Evolutionary conservation across 2,329 filamentous ascomycete genomes (phyloP).

Genomic region (Didymella pomorum): DNA sequence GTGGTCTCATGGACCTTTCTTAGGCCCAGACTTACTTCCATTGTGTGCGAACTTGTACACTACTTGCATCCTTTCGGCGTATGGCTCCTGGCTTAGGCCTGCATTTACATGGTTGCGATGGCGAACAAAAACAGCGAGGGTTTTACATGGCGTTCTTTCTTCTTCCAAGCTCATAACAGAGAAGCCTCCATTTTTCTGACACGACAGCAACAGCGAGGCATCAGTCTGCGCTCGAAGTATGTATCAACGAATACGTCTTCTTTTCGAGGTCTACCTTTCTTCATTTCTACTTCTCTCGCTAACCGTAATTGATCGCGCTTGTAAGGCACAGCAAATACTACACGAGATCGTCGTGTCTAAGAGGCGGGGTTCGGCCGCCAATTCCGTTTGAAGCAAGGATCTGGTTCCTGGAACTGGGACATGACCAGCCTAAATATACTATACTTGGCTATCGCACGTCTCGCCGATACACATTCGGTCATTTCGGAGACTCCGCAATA

Average conservation of each 20-base stretch:
- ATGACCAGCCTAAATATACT: background rate
- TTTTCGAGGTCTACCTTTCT: background rate
- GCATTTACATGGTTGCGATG: slow-evolving; percentile 18
- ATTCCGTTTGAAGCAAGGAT: background rate
- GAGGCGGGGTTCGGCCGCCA: background rate
- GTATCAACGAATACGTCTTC: background rate
- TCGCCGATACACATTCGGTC: background rate
- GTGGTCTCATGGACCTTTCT: slow-evolving; percentile 35
- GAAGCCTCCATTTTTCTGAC: background rate
- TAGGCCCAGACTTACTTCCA: background rate
- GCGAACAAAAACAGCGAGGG: slow-evolving; percentile 21
- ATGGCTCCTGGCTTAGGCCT: slow-evolving; percentile 16
- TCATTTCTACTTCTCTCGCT: background rate
- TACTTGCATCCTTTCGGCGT: slow-evolving; percentile 20
- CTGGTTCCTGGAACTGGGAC: background rate
- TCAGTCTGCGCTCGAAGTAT: background rate
- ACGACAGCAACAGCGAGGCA: background rate
- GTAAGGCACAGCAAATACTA: background rate
- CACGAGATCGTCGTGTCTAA: background rate
- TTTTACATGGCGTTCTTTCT: slow-evolving; percentile 7
- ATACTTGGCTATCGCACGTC: background rate
- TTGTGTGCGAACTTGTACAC: slow-evolving; percentile 8
- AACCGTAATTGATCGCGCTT: background rate
- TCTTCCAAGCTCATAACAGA: background rate
- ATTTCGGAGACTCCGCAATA: background rate